Evolutionary conservation across 129 eudicot species (phyloP).

Genomic region (Flaveria brownii): DNA sequence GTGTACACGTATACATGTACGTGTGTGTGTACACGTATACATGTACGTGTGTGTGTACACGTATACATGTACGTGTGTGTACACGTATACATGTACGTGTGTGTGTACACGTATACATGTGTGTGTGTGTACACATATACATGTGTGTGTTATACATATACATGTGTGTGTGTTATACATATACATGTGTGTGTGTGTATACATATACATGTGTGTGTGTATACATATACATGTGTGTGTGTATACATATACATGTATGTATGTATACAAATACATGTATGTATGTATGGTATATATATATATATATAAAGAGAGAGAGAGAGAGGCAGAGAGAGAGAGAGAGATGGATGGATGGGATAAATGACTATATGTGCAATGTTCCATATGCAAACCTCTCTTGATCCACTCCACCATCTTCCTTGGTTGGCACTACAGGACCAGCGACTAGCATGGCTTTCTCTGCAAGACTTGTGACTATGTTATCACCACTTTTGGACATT

Average conservation of each 20-base stretch:
- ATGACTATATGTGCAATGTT: slow-evolving; percentile 10
- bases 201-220: no score
- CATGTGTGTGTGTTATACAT: no score
- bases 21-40: background rate
- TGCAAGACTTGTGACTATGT: slow-evolving; percentile 71
- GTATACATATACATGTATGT: no score
- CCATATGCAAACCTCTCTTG: slow-evolving; percentile 67
- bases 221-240: no score
- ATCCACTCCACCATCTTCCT: slow-evolving; percentile 81
- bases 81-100: no score
- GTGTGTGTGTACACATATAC: no score
- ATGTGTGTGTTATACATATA: no score
- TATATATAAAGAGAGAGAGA: background rate
- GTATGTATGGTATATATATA: background rate
- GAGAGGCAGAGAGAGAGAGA: background rate
- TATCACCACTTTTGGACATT: slow-evolving; percentile 41
- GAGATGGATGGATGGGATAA: background rate
- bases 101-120: no score
- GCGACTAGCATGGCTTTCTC: slow-evolving; percentile 97
- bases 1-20: no score
- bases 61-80: no score
- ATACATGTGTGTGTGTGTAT: no score
- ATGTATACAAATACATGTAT: background rate
- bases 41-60: no score
- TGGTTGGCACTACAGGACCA: slow-evolving; percentile 87